Evolutionary conservation across 768 basidiomycete genomes (phyloP).

Genomic region (Galerina sulciceps): DNA sequence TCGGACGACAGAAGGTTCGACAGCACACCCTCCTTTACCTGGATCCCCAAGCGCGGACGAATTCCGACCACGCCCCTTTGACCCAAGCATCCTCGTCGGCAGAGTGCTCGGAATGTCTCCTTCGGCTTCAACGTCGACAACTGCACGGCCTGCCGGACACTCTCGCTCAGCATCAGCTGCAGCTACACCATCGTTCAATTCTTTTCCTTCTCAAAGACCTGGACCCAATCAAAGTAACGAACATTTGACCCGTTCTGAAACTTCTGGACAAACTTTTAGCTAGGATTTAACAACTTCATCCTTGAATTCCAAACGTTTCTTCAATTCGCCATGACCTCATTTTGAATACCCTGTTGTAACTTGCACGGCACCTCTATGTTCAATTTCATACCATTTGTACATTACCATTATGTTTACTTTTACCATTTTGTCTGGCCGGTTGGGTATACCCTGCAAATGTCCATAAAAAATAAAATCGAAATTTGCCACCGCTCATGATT

Average conservation of each 20-base stretch:
- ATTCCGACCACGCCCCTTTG: conserved; percentile 16
- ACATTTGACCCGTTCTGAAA: conserved; percentile 8
- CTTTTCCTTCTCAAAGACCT: conserved; percentile 11
- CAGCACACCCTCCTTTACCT: conserved; percentile 9
- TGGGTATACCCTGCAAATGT: neutral
- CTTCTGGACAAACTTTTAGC: conserved; percentile 11
- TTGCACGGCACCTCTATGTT: neutral
- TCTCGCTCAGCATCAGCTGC: conserved; percentile 19
- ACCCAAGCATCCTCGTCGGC: conserved; percentile 22
- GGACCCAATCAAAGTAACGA: conserved; percentile 15
- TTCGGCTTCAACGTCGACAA: conserved; percentile 18
- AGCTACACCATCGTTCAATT: conserved; percentile 5
- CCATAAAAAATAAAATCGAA: neutral
- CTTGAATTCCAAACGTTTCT: neutral
- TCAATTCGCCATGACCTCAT: too few species aligned
- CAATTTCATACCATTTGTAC: conserved; percentile 3
- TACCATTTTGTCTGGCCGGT: neutral
- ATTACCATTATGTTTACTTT: conserved; percentile 6
- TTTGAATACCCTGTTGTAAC: conserved; percentile 1
- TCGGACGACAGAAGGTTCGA: conserved; percentile 18
- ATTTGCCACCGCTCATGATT: neutral
- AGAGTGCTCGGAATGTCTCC: conserved; percentile 33
- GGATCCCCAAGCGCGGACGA: conserved; percentile 13
- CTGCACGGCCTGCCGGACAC: neutral
- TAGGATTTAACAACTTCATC: conserved; percentile 5